Evolutionary conservation across 352 stramenopile genomes (phyloP).

Genomic region (Globisporangium ultimum): DNA sequence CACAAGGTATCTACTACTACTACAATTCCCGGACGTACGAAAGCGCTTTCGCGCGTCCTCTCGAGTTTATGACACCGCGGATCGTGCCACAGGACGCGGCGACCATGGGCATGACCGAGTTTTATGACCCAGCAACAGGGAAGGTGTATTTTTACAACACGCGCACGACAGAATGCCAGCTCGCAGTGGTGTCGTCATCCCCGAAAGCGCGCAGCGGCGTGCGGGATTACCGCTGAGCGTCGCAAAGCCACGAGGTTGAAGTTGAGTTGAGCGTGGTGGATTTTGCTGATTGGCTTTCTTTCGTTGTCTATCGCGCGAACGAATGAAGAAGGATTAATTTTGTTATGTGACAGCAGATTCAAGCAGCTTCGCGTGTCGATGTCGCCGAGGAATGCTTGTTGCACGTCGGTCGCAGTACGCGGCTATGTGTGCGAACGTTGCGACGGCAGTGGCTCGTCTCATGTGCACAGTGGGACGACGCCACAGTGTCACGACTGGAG

Average conservation of each 20-base stretch:
- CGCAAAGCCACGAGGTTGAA: too few relatives aligned
- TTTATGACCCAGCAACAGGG: slow-evolving; percentile 36
- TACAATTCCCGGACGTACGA: slow-evolving; percentile 52
- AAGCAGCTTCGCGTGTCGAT: too few relatives aligned
- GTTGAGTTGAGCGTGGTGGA: too few relatives aligned
- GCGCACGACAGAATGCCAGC: slow-evolving; percentile 48
- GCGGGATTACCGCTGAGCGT: slow-evolving; percentile 12
- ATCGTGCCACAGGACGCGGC: slow-evolving; percentile 15
- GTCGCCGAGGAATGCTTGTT: too few relatives aligned
- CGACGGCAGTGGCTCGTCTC: background rate
- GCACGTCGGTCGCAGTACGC: too few relatives aligned
- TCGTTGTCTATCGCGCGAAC: background rate
- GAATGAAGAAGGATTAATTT: background rate
- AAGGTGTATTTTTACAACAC: slow-evolving; percentile 47
- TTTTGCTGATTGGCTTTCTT: too few relatives aligned
- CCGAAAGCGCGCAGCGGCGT: background rate
- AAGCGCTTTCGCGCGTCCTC: slow-evolving; percentile 36
- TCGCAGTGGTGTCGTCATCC: slow-evolving; percentile 10
- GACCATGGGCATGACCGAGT: slow-evolving; percentile 16
- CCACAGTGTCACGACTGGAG: too few relatives aligned
- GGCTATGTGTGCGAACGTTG: background rate
- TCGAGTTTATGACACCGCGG: slow-evolving; percentile 40
- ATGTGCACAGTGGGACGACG: background rate
- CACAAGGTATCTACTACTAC: slow-evolving; percentile 58
- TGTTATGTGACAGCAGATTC: too few relatives aligned